Evolutionary conservation across 805 yeast genomes (phyloP).

Genomic region (Diddensiella caesifluorescens): DNA sequence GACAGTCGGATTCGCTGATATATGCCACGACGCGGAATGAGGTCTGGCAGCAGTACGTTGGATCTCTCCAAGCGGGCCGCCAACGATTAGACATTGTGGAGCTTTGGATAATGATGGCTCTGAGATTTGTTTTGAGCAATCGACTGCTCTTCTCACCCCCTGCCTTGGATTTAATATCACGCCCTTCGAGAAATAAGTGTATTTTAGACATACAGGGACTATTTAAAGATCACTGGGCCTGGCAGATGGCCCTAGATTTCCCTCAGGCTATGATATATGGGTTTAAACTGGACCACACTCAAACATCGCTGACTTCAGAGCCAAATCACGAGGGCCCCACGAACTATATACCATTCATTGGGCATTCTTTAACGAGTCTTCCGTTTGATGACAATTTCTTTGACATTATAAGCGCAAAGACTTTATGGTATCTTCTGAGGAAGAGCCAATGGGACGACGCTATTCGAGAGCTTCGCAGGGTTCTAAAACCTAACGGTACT

Average conservation of each 20-base stretch:
- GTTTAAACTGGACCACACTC: constrained; percentile 21
- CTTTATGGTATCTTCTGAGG: constrained; percentile 29
- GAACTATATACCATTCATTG: constrained; percentile 28
- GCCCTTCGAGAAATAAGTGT: constrained; percentile 6
- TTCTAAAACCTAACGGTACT: constrained; percentile 32
- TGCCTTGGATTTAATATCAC: constrained; percentile 6
- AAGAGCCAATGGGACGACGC: constrained; percentile 25
- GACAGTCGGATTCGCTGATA: constrained; percentile 23
- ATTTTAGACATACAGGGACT: constrained; percentile 26
- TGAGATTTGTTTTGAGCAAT: constrained; percentile 26
- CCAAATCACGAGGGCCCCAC: constrained; percentile 26
- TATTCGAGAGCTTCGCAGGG: constrained; percentile 25
- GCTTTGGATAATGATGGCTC: constrained; percentile 32
- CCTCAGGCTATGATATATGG: constrained; percentile 30
- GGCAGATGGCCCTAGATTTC: constrained; percentile 32
- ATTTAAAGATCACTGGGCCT: constrained; percentile 29
- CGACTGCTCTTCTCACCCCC: constrained; percentile 28
- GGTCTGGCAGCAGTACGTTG: constrained; percentile 29
- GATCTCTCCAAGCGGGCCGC: constrained; percentile 13
- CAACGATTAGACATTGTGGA: constrained; percentile 23
- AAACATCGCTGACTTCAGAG: constrained; percentile 11
- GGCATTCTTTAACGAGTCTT: constrained; percentile 22
- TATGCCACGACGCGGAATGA: constrained; percentile 29
- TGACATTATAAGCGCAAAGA: constrained; percentile 29
- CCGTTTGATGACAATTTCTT: constrained; percentile 32